Evolutionary conservation across 139 green algal species (phyloP).

Genomic region (Tetraselmis chui): DNA sequence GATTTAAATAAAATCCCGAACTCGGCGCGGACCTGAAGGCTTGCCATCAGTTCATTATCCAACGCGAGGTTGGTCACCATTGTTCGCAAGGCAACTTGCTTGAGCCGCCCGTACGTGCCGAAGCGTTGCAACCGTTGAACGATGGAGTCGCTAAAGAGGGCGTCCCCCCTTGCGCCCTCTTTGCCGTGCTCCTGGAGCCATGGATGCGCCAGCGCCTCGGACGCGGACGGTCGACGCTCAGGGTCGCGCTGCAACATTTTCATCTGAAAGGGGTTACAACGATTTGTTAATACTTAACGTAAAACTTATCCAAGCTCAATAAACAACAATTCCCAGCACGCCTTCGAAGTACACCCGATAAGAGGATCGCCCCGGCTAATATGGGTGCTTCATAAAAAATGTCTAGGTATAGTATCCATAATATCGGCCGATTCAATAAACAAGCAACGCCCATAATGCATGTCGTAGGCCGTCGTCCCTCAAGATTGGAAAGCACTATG

Average conservation of each 20-base stretch:
- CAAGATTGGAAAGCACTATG: too few species aligned
- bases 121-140: constrained; percentile 75
- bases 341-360: too few species aligned
- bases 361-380: too few species aligned
- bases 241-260: constrained; percentile 31
- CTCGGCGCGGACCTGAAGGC: background rate
- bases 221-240: constrained; percentile 30
- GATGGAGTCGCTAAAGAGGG: constrained; percentile 40
- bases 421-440: too few species aligned
- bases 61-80: background rate
- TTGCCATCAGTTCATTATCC: background rate
- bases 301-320: too few species aligned
- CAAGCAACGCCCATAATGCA: too few species aligned
- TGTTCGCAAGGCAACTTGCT: constrained; percentile 32
- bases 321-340: too few species aligned
- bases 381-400: too few species aligned
- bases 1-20: background rate
- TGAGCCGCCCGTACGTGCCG: constrained; percentile 61
- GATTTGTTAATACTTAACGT: too few species aligned
- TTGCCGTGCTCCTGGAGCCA: constrained; percentile 30
- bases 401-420: too few species aligned
- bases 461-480: too few species aligned
- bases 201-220: constrained; percentile 46
- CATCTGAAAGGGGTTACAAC: too few species aligned
- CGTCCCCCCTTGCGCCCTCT: background rate